Evolutionary conservation across 345 rosid species (phyloP), one percentile per base, ranked within the genome.

Genomic region (Salix purpurea): DNA sequence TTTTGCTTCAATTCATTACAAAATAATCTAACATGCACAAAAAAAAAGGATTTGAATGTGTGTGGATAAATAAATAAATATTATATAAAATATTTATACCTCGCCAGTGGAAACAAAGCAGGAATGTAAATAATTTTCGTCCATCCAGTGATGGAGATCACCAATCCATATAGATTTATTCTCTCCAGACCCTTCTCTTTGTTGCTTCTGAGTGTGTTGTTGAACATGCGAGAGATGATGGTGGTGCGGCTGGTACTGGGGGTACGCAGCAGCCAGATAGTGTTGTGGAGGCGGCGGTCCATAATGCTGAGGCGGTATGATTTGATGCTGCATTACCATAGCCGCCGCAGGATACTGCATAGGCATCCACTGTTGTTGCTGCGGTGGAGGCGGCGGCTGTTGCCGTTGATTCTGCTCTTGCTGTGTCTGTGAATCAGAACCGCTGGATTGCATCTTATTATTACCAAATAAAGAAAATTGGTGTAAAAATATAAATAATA

Each of bases 61-160:
- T n/a, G 18, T 0, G 5, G 18, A 36, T 34, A 62, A 16, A 23
- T 14, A 46, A 11, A 37, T 8, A 56, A 11, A 66, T 24, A 28
- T 4, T 12, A 28, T 21, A 21, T 7, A 36, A 1, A 34, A 18
- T 66, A 54, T 54, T 54, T 26, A 50, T 65, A 95, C 98, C 98
- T 93, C 99, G 76, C 93, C 91, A 6, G 90, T 80, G 62, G 91
- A 84, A 83, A 74, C 91, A 58, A 95, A 95, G 77, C 91, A 90
- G 72, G 71, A 88, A 50, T 93, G 92, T 60, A 91, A 91, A 75
- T 96, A 93, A 74, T 36, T 90, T 86, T 96, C 99, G 60, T 96
- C 98, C 99, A 96, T 93, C 99, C 99, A 96, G 39, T 88, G 97
- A 83, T 90, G 91, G 86, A 96, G 91, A 86, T 96, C 99, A 32